These are phyloP conservation scores for Phaseolus coccineus DNA, from an alignment of 331 rosid genomes.

Conservation along the genomic window DNA sequence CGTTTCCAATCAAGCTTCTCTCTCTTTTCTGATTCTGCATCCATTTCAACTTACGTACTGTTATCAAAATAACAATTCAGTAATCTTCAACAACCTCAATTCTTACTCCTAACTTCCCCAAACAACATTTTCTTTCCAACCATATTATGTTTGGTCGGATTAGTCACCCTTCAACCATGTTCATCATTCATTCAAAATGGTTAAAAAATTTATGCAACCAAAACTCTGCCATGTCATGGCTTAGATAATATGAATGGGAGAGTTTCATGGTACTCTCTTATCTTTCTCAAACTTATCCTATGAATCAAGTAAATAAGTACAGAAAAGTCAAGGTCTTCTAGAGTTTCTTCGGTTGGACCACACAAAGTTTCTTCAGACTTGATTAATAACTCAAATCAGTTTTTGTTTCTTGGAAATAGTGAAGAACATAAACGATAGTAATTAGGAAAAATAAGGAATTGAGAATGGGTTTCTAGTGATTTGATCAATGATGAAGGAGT, in stretches of 20 bases:
- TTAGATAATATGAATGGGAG: slow-evolving; percentile 3
- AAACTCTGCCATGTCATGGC: neutral
- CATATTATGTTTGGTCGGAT: neutral
- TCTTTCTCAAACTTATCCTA: slow-evolving; percentile 4
- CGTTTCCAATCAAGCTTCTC: slow-evolving; percentile 80
- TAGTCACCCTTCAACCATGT: slow-evolving; percentile 9
- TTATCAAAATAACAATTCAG: neutral
- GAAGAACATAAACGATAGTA: neutral
- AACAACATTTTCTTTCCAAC: too few species aligned
- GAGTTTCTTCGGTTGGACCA: neutral
- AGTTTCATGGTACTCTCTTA: neutral
- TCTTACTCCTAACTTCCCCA: too few species aligned
- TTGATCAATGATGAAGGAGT: slow-evolving; percentile 17
- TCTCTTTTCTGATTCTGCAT: slow-evolving; percentile 58
- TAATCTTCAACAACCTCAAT: neutral
- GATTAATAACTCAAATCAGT: neutral
- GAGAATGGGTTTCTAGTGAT: neutral
- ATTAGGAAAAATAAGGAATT: neutral
- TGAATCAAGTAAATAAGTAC: slow-evolving; percentile 9
- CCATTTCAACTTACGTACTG: slow-evolving; percentile 19
- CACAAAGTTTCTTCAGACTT: neutral
- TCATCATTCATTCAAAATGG: neutral
- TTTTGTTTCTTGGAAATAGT: neutral
- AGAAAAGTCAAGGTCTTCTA: slow-evolving; percentile 55
- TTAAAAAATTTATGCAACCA: slow-evolving; percentile 5